A percentile compares a stretch with the other conserved stretches of the same genome.
These are phyloP conservation scores for Chenopodium suecicum DNA, from an alignment of 148 eudicot species.

Conservation along the genomic window DNA sequence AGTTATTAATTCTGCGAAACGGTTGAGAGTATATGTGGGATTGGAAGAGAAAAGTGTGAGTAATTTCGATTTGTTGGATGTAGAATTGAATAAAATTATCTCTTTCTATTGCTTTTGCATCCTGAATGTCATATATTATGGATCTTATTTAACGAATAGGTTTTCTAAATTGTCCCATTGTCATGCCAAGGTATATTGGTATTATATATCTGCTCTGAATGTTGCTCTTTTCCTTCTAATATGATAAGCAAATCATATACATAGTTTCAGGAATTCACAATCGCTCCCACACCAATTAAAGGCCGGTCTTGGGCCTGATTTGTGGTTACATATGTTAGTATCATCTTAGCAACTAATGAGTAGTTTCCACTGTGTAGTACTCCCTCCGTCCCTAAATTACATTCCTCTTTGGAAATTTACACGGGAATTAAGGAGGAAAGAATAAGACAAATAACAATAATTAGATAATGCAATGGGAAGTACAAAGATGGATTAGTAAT, in stretches of 20 bases:
- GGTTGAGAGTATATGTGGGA: constrained; percentile 63
- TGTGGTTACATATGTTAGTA: neutral
- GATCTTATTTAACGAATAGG: neutral
- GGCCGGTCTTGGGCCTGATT: neutral
- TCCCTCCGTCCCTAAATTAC: no score
- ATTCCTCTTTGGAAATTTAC: no score
- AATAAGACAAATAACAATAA: no score
- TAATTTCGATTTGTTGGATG: neutral
- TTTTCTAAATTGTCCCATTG: neutral
- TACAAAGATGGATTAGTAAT: no score
- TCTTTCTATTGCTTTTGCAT: neutral
- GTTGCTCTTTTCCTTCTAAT: no score
- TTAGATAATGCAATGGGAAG: no score
- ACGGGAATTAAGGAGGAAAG: no score
- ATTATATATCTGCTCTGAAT: neutral
- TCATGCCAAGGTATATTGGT: neutral
- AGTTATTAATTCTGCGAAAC: constrained; percentile 82
- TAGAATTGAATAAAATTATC: neutral
- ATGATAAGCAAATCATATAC: neutral
- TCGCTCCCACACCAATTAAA: neutral
- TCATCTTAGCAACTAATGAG: neutral
- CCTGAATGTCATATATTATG: neutral
- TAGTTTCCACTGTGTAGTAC: neutral
- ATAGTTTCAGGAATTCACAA: neutral
- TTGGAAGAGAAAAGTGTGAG: constrained; percentile 88